Conservation (phyloP, 2,329 filamentous ascomycete genomes). For the Septoria petroselini region DNA sequence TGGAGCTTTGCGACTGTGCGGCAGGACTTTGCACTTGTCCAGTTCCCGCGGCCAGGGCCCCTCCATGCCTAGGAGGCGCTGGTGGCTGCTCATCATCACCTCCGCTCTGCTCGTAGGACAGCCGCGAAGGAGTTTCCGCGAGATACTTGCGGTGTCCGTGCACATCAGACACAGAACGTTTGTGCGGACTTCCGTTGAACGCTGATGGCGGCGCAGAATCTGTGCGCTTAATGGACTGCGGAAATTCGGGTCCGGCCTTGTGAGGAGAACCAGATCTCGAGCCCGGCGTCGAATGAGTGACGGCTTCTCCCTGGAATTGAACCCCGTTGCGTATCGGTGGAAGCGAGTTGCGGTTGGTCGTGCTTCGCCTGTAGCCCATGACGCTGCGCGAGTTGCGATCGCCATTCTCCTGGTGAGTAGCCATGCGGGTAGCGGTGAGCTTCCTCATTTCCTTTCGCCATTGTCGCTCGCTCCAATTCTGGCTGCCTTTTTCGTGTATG, state of each 20-base stretch:
- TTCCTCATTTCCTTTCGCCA: constrained; percentile 91
- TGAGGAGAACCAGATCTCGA: constrained; percentile 47
- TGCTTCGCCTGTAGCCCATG: constrained; percentile 44
- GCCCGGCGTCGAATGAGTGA: constrained; percentile 44
- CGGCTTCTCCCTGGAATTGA: constrained; percentile 44
- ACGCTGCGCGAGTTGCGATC: constrained; percentile 16
- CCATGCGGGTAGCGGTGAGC: constrained; percentile 75
- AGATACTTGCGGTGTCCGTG: constrained; percentile 45
- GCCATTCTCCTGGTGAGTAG: constrained; percentile 36
- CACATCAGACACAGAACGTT: constrained; percentile 50
- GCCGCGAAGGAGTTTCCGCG: constrained; percentile 40
- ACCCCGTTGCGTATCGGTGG: constrained; percentile 39
- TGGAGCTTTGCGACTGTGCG: constrained; percentile 38
- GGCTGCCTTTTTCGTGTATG: constrained; percentile 73
- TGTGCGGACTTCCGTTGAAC: constrained; percentile 38
- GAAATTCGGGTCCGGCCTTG: constrained; percentile 19
- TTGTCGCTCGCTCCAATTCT: constrained; percentile 76
- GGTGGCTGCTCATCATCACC: constrained; percentile 39
- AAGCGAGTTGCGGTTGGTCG: constrained; percentile 40
- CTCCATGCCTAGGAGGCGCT: constrained; percentile 43
- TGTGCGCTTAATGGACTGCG: constrained; percentile 39
- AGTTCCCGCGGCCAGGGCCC: constrained; percentile 33
- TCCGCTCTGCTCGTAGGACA: constrained; percentile 39
- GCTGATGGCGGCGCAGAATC: constrained; percentile 45
- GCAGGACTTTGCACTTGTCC: constrained; percentile 38